These are phyloP conservation scores for Penicillium sp. DNA, from an alignment of 2,329 filamentous ascomycete species.

Conservation along the genomic window DNA sequence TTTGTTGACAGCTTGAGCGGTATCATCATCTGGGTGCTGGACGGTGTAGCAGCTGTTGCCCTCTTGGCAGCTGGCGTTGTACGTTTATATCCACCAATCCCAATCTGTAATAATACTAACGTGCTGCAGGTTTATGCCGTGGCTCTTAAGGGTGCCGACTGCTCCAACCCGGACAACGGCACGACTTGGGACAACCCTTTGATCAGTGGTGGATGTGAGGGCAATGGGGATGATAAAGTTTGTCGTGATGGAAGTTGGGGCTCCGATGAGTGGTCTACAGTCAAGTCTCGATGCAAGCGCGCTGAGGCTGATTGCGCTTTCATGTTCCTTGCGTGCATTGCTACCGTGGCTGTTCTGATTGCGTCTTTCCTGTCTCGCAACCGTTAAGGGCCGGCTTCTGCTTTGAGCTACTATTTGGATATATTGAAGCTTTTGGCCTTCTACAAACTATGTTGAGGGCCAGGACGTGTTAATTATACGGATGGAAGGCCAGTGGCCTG, in stretches of 20 bases:
- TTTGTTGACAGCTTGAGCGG: slow-evolving; percentile 13
- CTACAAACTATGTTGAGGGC: too few relatives aligned
- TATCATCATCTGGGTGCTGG: slow-evolving; percentile 19
- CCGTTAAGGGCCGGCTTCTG: background rate
- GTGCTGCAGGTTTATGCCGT: slow-evolving; percentile 20
- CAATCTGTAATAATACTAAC: background rate
- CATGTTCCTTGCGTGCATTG: slow-evolving; percentile 24
- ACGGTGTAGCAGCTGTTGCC: slow-evolving; percentile 20
- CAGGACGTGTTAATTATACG: background rate
- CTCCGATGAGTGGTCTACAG: too few relatives aligned
- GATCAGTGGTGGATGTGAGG: slow-evolving; percentile 21
- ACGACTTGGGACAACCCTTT: slow-evolving; percentile 15
- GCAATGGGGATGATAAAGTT: background rate
- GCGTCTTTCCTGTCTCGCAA: slow-evolving; percentile 7
- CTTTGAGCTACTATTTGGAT: background rate
- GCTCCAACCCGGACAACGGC: background rate
- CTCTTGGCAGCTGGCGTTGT: slow-evolving; percentile 25
- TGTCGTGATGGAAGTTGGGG: background rate
- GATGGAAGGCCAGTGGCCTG: background rate
- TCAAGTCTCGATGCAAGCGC: slow-evolving; percentile 20
- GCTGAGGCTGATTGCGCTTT: slow-evolving; percentile 24
- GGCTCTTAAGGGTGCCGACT: slow-evolving; percentile 17
- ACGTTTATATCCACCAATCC: slow-evolving; percentile 1
- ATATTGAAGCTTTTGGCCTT: background rate
- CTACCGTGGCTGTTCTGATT: slow-evolving; percentile 11